Conservation (phyloP, 2,329 filamentous ascomycete species). For the Hypomyces perniciosus region DNA sequence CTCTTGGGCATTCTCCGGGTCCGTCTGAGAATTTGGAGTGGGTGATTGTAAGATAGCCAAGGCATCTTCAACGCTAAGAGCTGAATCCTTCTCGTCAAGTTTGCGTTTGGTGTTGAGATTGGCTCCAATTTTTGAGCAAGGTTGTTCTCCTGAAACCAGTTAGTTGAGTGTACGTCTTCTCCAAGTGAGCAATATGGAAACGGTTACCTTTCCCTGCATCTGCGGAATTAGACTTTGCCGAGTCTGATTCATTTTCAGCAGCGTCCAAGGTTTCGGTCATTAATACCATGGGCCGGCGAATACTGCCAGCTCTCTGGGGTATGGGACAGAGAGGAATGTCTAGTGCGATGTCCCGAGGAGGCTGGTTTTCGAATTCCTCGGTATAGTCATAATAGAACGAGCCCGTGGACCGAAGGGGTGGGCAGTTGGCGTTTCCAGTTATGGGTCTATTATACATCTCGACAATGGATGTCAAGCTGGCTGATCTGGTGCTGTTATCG, state of each 20-base stretch:
- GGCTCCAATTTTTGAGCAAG: neutral
- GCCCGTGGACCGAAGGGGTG: slow-evolving; percentile 24
- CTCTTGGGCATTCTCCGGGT: neutral
- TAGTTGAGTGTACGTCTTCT: neutral
- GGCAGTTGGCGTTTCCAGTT: slow-evolving; percentile 21
- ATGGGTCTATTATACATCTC: slow-evolving; percentile 38
- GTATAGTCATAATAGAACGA: slow-evolving; percentile 49
- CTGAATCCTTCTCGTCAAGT: neutral
- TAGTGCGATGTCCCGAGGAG: slow-evolving; percentile 13
- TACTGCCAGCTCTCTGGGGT: slow-evolving; percentile 20
- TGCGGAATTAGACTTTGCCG: neutral
- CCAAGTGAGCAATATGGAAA: neutral
- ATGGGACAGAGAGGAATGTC: slow-evolving; percentile 27
- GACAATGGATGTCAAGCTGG: slow-evolving; percentile 45
- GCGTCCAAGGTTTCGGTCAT: slow-evolving; percentile 5
- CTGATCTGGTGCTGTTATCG: slow-evolving; percentile 35
- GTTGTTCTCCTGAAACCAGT: neutral
- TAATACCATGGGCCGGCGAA: slow-evolving; percentile 22
- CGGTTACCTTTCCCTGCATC: neutral
- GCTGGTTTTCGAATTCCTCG: slow-evolving; percentile 40
- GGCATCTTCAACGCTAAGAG: neutral
- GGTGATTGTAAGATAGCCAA: neutral
- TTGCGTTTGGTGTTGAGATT: neutral
- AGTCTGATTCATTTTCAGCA: neutral
- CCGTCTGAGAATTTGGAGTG: neutral